Conservation (phyloP, 192 early-diverging fungal species). For the Coemansia sp. region DNA sequence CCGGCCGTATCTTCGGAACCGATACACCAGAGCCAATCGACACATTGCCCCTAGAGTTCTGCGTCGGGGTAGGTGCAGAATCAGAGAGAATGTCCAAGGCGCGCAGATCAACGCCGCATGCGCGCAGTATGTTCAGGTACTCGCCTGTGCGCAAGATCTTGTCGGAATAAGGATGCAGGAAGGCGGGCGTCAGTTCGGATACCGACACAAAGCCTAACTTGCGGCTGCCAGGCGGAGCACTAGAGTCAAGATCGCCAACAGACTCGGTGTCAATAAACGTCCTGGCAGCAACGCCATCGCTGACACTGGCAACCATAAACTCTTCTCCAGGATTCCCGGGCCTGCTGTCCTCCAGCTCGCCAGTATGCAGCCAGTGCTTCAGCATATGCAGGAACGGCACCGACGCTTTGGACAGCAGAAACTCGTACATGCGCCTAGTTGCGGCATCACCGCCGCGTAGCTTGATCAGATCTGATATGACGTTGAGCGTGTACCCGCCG, state of each 20-base stretch:
- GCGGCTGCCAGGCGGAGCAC: background rate
- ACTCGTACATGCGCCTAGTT: constrained; percentile 75
- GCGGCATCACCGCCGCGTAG: constrained; percentile 61
- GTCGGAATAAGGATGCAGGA: constrained; percentile 70
- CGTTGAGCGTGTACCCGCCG: constrained; percentile 77
- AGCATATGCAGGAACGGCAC: constrained; percentile 85
- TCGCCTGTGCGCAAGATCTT: constrained; percentile 91
- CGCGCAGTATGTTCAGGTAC: constrained; percentile 91
- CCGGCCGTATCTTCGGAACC: constrained; percentile 2
- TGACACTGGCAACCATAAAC: constrained; percentile 86
- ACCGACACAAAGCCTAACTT: constrained; percentile 30
- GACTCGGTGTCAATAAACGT: constrained; percentile 75
- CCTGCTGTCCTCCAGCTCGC: constrained; percentile 78
- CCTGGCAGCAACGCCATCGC: constrained; percentile 58
- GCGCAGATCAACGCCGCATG: constrained; percentile 60
- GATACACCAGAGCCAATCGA: background rate
- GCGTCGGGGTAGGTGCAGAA: background rate
- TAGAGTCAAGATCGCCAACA: constrained; percentile 10
- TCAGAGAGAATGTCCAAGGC: constrained; percentile 16
- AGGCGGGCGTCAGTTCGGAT: constrained; percentile 62
- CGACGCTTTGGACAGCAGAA: constrained; percentile 72
- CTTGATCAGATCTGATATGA: constrained; percentile 69
- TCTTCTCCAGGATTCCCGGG: constrained; percentile 65
- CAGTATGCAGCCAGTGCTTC: constrained; percentile 83
- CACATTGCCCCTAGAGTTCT: background rate